Conservation (phyloP, 1,139 yeast species). For the Pichia sp. region DNA sequence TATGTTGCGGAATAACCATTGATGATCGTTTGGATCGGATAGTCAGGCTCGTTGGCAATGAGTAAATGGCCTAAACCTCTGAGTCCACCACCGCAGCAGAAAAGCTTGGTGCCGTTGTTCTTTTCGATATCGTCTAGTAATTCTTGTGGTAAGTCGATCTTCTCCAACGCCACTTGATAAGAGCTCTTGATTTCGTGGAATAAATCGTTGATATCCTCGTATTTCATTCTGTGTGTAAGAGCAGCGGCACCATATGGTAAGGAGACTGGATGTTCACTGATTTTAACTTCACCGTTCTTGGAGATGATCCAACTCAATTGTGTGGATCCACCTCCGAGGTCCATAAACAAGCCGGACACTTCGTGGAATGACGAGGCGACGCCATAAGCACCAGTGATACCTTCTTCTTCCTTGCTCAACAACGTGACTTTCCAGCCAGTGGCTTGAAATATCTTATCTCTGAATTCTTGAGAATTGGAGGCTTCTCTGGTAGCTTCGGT, state of each 20-base stretch:
- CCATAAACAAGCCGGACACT: slow-evolving; percentile 62
- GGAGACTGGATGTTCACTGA: slow-evolving; percentile 56
- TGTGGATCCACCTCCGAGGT: slow-evolving; percentile 64
- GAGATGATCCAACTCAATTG: slow-evolving; percentile 65
- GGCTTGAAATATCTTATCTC: slow-evolving; percentile 47
- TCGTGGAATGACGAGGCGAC: slow-evolving; percentile 65
- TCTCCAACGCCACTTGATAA: slow-evolving; percentile 45
- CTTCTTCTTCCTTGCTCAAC: slow-evolving; percentile 58
- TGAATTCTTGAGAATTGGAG: slow-evolving; percentile 53
- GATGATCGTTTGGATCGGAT: slow-evolving; percentile 59
- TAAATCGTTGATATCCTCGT: slow-evolving; percentile 44
- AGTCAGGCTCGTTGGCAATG: slow-evolving; percentile 48
- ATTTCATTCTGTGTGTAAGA: slow-evolving; percentile 48
- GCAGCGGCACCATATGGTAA: slow-evolving; percentile 71
- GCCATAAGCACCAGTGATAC: slow-evolving; percentile 61
- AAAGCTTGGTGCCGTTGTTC: slow-evolving; percentile 57
- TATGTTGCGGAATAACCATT: slow-evolving; percentile 61
- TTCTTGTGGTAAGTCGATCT: slow-evolving; percentile 42
- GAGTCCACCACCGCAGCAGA: slow-evolving; percentile 67
- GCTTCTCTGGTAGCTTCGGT: slow-evolving; percentile 70
- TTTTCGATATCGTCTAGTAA: slow-evolving; percentile 44
- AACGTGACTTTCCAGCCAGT: slow-evolving; percentile 63
- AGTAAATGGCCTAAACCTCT: slow-evolving; percentile 62
- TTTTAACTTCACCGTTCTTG: slow-evolving; percentile 47
- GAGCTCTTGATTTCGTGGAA: slow-evolving; percentile 47